Evolutionary conservation across 441 rosid genomes (phyloP).

Genomic region (Adansonia madagascariensis): DNA sequence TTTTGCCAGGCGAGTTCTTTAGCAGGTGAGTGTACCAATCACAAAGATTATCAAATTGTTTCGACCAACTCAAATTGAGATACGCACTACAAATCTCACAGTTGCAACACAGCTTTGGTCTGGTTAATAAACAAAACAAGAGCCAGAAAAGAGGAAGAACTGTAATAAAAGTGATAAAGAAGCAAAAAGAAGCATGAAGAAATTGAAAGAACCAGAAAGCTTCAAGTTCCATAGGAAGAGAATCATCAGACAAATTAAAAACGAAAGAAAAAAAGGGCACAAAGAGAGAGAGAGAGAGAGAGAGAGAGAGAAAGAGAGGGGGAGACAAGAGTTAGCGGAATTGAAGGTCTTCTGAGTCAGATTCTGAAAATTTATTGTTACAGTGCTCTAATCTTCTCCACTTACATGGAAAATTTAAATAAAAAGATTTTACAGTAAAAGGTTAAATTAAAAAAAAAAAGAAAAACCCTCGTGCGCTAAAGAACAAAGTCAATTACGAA

Average conservation of each 20-base stretch:
- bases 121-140: conserved; percentile 9
- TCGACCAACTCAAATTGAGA: conserved; percentile 46
- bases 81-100: conserved; percentile 51
- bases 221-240: conserved; percentile 39
- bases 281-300: neutral
- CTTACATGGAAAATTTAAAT: neutral
- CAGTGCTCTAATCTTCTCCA: neutral
- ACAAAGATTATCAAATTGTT: conserved; percentile 47
- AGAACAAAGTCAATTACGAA: neutral
- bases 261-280: neutral
- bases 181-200: conserved; percentile 20
- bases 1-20: conserved; percentile 50
- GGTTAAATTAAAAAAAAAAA: neutral
- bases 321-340: conserved; percentile 9
- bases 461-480: conserved; percentile 13
- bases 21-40: conserved; percentile 75
- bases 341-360: conserved; percentile 15
- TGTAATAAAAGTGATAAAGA: conserved; percentile 26
- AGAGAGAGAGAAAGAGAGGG: neutral
- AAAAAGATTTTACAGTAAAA: too few relatives aligned
- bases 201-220: conserved; percentile 25
- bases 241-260: neutral
- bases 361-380: conserved; percentile 16
- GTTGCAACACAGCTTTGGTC: conserved; percentile 46
- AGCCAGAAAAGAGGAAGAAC: conserved; percentile 14